These are phyloP conservation scores for Xerocomus nothofagi DNA, from an alignment of 1,284 basidiomycete genomes.

Conservation along the genomic window DNA sequence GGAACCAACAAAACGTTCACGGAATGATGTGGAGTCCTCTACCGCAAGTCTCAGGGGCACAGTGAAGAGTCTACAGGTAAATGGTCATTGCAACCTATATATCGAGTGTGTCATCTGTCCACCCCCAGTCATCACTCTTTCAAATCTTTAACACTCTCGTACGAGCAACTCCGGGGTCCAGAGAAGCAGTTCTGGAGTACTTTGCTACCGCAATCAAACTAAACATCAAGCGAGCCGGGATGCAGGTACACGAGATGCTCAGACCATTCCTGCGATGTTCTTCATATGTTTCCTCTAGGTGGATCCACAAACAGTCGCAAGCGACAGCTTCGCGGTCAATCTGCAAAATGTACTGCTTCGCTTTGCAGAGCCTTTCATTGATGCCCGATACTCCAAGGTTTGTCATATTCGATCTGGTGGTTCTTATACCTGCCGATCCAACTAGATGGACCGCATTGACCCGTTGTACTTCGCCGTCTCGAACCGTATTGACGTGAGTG, in stretches of 20 bases:
- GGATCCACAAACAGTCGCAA: constrained; percentile 81
- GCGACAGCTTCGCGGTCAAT: constrained; percentile 94
- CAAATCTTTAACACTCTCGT: constrained; percentile 88
- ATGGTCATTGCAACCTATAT: not conserved
- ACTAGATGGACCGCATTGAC: constrained; percentile 90
- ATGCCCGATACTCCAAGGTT: constrained; percentile 87
- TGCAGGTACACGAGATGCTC: constrained; percentile 56
- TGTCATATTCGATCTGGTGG: constrained; percentile 7
- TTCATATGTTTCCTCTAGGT: constrained; percentile 48
- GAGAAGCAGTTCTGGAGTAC: constrained; percentile 85
- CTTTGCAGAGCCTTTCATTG: constrained; percentile 97
- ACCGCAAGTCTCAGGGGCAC: constrained; percentile 81
- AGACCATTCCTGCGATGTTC: not conserved
- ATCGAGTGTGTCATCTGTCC: constrained; percentile 7
- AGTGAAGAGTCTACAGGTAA: constrained; percentile 77
- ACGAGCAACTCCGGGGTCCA: constrained; percentile 74
- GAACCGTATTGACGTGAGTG: constrained; percentile 69
- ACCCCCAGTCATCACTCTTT: constrained; percentile 71
- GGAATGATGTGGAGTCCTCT: constrained; percentile 80
- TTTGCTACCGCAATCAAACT: constrained; percentile 75
- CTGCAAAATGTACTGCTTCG: constrained; percentile 79
- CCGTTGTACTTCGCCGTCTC: constrained; percentile 77
- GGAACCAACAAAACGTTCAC: constrained; percentile 74
- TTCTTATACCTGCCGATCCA: constrained; percentile 12
- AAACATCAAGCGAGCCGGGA: constrained; percentile 86